Percentiles rank a stretch among this genome's conserved stretches.
Evolutionary conservation across 768 basidiomycete species (phyloP).

Genomic region (Cubamyces sp.): DNA sequence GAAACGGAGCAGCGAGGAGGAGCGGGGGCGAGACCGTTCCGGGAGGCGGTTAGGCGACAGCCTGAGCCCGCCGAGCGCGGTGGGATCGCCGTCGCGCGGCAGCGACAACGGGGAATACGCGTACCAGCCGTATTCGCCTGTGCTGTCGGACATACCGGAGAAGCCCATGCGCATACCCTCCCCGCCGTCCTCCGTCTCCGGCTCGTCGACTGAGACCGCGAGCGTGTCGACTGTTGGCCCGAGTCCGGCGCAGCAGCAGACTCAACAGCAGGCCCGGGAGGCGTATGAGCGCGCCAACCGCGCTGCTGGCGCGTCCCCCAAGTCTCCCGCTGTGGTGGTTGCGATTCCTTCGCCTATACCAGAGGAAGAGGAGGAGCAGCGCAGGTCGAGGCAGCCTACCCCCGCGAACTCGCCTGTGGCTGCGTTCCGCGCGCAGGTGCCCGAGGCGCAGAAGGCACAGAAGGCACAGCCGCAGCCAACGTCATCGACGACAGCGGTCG

Average conservation of each 20-base stretch:
- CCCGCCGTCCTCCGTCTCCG: slow-evolving; percentile 33
- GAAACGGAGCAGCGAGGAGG: slow-evolving; percentile 27
- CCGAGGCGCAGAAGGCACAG: slow-evolving; percentile 22
- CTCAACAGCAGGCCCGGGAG: not conserved
- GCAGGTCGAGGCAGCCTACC: slow-evolving; percentile 52
- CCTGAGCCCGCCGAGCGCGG: slow-evolving; percentile 42
- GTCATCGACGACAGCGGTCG: slow-evolving; percentile 14
- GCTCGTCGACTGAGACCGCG: slow-evolving; percentile 34
- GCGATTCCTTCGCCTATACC: slow-evolving; percentile 34
- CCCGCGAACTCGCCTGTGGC: slow-evolving; percentile 65
- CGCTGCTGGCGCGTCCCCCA: not conserved
- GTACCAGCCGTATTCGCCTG: slow-evolving; percentile 27
- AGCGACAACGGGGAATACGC: slow-evolving; percentile 18
- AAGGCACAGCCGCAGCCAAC: slow-evolving; percentile 19
- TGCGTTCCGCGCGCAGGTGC: slow-evolving; percentile 22
- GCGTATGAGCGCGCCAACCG: not conserved
- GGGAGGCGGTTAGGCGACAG: slow-evolving; percentile 45
- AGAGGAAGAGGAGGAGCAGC: slow-evolving; percentile 41
- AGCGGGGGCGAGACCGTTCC: slow-evolving; percentile 48
- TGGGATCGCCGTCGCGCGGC: slow-evolving; percentile 30
- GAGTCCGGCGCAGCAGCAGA: slow-evolving; percentile 8
- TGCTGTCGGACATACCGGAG: slow-evolving; percentile 21
- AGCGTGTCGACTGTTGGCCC: slow-evolving; percentile 31
- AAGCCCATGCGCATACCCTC: slow-evolving; percentile 21
- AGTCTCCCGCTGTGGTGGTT: slow-evolving; percentile 5